These are phyloP conservation scores for Colletotrichum trifolii DNA, from an alignment of 2,329 filamentous ascomycete genomes.

Conservation along the genomic window DNA sequence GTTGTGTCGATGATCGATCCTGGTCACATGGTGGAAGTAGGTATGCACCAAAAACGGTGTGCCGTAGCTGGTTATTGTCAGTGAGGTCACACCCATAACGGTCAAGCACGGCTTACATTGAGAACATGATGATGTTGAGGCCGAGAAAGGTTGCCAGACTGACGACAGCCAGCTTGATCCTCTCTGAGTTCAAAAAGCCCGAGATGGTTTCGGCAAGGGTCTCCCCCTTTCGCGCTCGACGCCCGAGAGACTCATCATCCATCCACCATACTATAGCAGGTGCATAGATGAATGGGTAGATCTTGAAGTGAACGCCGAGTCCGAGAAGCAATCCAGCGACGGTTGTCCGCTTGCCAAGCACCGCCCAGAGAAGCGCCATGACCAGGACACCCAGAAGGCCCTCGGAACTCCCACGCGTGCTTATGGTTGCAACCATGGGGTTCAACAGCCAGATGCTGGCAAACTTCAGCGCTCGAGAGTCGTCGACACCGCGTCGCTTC, in stretches of 20 bases:
- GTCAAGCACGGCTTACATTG: slow-evolving; percentile 61
- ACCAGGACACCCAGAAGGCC: slow-evolving; percentile 89
- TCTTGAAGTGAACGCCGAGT: slow-evolving; percentile 94
- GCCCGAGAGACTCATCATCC: slow-evolving; percentile 63
- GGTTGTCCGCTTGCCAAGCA: slow-evolving; percentile 68
- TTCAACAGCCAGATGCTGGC: slow-evolving; percentile 94
- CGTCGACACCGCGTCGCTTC: slow-evolving; percentile 55
- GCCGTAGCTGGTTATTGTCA: slow-evolving; percentile 71
- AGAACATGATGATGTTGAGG: slow-evolving; percentile 84
- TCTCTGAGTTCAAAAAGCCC: slow-evolving; percentile 62
- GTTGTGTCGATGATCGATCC: slow-evolving; percentile 97
- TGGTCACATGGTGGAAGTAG: slow-evolving; percentile 90
- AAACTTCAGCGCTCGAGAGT: slow-evolving; percentile 74
- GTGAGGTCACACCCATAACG: neutral
- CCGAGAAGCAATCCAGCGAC: slow-evolving; percentile 83
- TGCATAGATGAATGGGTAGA: slow-evolving; percentile 97
- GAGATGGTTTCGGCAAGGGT: slow-evolving; percentile 42
- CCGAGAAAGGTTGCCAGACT: slow-evolving; percentile 79
- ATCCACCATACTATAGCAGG: slow-evolving; percentile 85
- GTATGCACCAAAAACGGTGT: slow-evolving; percentile 87
- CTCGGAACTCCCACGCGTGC: slow-evolving; percentile 93
- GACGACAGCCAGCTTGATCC: slow-evolving; percentile 68
- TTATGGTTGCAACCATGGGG: slow-evolving; percentile 98
- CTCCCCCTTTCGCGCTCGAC: neutral
- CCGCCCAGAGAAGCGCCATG: slow-evolving; percentile 84